These are phyloP conservation scores for Vanrija pseudolonga DNA, from an alignment of 1,284 basidiomycete species.

Conservation along the genomic window DNA sequence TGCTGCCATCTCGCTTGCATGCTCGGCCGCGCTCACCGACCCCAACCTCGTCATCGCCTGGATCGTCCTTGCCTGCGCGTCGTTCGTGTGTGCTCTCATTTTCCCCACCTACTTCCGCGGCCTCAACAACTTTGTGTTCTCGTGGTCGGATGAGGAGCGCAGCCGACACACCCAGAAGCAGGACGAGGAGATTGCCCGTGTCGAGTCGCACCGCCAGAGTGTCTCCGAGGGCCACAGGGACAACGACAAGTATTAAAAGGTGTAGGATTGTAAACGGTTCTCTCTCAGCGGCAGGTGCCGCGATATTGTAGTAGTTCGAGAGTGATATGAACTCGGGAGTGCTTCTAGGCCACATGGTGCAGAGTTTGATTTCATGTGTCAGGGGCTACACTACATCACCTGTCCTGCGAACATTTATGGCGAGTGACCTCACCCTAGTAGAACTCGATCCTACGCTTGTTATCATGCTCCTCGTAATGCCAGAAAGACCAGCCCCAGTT, in stretches of 20 bases:
- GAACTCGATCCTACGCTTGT: too few species aligned
- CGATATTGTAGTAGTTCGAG: too few species aligned
- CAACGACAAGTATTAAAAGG: conserved; percentile 3
- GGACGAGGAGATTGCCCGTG: neutral
- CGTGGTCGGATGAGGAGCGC: conserved; percentile 3
- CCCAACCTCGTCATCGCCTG: conserved; percentile 52
- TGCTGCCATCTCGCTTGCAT: conserved; percentile 46
- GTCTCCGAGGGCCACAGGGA: neutral
- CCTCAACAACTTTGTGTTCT: conserved; percentile 30
- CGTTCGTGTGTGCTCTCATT: conserved; percentile 28
- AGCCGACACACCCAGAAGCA: neutral
- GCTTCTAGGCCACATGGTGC: too few species aligned
- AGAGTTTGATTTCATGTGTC: too few species aligned
- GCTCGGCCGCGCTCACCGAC: conserved; percentile 39
- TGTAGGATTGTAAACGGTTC: too few species aligned
- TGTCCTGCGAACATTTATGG: too few species aligned
- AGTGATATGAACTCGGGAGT: too few species aligned
- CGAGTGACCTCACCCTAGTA: too few species aligned
- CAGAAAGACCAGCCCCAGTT: too few species aligned
- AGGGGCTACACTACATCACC: too few species aligned
- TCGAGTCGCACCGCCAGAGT: neutral
- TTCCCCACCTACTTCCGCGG: conserved; percentile 43
- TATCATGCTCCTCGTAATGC: too few species aligned
- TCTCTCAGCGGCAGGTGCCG: too few species aligned
- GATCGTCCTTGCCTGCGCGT: conserved; percentile 43